Evolutionary conservation across 2,329 filamentous ascomycete species (phyloP).

Genomic region (Cylindrodendrum hubeiense): DNA sequence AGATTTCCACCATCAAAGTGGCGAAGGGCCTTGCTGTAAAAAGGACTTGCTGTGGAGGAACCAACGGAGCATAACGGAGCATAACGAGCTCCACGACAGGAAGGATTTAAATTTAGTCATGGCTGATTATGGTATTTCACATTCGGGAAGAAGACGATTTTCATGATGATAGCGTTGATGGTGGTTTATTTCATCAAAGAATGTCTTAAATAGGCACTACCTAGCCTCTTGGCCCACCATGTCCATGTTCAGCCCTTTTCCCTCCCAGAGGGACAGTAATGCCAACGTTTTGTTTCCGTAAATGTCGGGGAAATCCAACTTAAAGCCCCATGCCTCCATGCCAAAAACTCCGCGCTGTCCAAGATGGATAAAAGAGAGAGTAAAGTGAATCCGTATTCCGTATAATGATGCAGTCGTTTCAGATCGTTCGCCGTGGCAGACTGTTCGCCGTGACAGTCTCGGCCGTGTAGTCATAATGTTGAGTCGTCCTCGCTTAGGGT

Average conservation of each 20-base stretch:
- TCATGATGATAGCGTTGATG: conserved; percentile 36
- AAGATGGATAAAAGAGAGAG: conserved; percentile 25
- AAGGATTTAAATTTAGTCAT: not conserved
- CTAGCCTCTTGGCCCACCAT: conserved; percentile 24
- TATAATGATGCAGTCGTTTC: conserved; percentile 34
- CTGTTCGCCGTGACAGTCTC: conserved; percentile 25
- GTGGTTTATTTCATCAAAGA: conserved; percentile 40
- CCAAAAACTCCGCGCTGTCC: conserved; percentile 41
- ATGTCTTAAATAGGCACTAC: conserved; percentile 27
- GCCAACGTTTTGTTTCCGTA: conserved; percentile 19
- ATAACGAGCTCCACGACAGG: not conserved
- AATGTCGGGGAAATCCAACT: conserved; percentile 13
- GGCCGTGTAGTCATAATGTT: conserved; percentile 32
- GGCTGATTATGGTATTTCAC: conserved; percentile 11
- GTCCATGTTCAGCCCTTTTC: conserved; percentile 28
- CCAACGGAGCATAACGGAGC: too few species aligned
- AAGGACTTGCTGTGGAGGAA: not conserved
- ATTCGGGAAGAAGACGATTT: conserved; percentile 16
- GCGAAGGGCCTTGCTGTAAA: not conserved
- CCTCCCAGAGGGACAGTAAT: conserved; percentile 41
- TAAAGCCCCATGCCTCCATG: conserved; percentile 4
- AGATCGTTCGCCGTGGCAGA: conserved; percentile 26
- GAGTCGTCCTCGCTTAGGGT: conserved; percentile 11
- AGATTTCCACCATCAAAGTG: conserved; percentile 37
- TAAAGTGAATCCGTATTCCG: conserved; percentile 14